Base-by-base conservation (phyloP, 139 green algal genomes). In the Picochlorum sp. region DNA sequence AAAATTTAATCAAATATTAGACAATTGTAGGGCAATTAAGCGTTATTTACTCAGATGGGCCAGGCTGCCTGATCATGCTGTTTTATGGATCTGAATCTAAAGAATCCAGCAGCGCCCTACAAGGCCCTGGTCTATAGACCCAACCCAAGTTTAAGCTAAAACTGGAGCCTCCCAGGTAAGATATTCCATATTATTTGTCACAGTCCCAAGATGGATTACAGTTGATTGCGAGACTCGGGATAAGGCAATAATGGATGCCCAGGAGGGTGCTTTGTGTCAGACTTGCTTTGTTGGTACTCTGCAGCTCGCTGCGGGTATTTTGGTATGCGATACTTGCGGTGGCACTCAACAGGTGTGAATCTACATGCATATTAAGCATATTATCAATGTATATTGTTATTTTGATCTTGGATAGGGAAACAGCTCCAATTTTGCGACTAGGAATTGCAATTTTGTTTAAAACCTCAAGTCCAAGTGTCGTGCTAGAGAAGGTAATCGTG, bases 311-410 rank as follows among this genome's bases (percentile, higher is more conserved):
- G n/a, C 60, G 30, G 69, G 69, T 14, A 68, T 74, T 47, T 50
- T 76, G 33, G 57, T 75, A 5, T 76, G 69, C 29, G 65, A 70
- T 7, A 50, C 51, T 5, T 76, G 69, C 45, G 69, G 69, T 9
- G 63, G 22, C 22, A 31, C 61, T 13, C 16, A 36, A 14, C 69
- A 76, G 68, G 69, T 1, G 22, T 50, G 16, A 8, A 33, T 18
- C 0, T 52, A 33, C 6, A 26, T 32, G 10, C 31, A 29, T 20
- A 31, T 14, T 2, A 8, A 25, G 35, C 33, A 64, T 33, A 33
- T 16, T 30, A 5, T 51, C n/a, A 3, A 30, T 18, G 26, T n/a
- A n/a, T 49, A 37, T 4, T 55, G 5, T 63, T 5, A 22, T 9
- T n/a, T 12, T 6, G 18, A 8, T 3, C 16, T 45, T 45, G 32